A percentile compares a stretch with the other conserved stretches of the same genome.
These are phyloP conservation scores for Bocquillonia castaneifolia DNA, from an alignment of 441 rosid genomes.

Conservation along the genomic window DNA sequence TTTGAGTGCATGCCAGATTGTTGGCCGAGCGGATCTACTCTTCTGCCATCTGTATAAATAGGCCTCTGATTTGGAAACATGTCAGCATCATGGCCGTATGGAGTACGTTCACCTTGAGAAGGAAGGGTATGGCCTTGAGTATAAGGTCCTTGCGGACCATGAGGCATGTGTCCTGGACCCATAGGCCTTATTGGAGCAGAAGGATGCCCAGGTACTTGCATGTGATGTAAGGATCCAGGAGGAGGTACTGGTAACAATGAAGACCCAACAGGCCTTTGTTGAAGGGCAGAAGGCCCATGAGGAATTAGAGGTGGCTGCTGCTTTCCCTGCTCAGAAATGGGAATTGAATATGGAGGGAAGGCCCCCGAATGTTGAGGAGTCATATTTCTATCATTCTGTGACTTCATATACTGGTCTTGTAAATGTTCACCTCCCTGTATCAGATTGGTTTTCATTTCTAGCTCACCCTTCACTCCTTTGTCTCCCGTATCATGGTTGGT, in stretches of 20 bases:
- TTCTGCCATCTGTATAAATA: slow-evolving; percentile 34
- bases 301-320: slow-evolving; percentile 24
- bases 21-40: slow-evolving; percentile 31
- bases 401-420: slow-evolving; percentile 29
- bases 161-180: slow-evolving; percentile 31
- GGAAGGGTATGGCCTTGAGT: slow-evolving; percentile 27
- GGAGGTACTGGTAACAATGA: slow-evolving; percentile 36
- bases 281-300: slow-evolving; percentile 32
- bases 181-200: slow-evolving; percentile 38
- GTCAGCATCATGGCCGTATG: slow-evolving; percentile 32
- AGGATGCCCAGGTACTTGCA: slow-evolving; percentile 33
- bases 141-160: slow-evolving; percentile 35
- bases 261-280: slow-evolving; percentile 43
- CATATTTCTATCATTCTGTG: slow-evolving; percentile 22
- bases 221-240: slow-evolving; percentile 35
- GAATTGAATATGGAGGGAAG: slow-evolving; percentile 22
- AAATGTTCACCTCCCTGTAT: slow-evolving; percentile 28
- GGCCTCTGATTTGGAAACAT: slow-evolving; percentile 29
- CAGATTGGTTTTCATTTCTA: slow-evolving; percentile 21
- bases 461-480: slow-evolving; percentile 30
- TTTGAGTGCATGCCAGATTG: slow-evolving; percentile 27
- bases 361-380: slow-evolving; percentile 31
- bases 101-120: slow-evolving; percentile 17
- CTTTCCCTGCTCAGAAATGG: slow-evolving; percentile 26
- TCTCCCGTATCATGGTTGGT: slow-evolving; percentile 24